Conservation (phyloP, 805 yeast species). For the Monosporozyma aquatica region DNA sequence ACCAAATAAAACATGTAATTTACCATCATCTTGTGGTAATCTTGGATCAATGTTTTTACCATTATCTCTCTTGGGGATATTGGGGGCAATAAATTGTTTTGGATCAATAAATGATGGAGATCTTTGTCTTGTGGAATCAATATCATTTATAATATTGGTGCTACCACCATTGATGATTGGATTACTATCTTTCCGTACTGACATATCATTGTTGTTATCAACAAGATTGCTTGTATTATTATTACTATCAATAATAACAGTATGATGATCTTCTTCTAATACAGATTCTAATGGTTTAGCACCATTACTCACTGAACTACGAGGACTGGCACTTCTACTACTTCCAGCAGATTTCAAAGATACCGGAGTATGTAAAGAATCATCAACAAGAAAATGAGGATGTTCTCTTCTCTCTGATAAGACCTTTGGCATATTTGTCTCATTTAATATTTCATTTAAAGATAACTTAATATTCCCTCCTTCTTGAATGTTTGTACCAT, state of each 20-base stretch:
- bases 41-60: constrained; percentile 51
- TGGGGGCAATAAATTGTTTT: constrained; percentile 12
- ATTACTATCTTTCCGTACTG: background rate
- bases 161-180: background rate
- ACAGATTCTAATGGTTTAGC: constrained; percentile 9
- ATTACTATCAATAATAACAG: background rate
- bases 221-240: background rate
- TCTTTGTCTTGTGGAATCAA: constrained; percentile 2
- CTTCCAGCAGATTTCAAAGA: constrained; percentile 15
- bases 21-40: constrained; percentile 73
- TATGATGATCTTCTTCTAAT: constrained; percentile 5
- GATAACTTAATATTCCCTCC: background rate
- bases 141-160: background rate
- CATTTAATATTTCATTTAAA: background rate
- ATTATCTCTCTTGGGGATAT: constrained; percentile 32
- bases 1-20: constrained; percentile 75
- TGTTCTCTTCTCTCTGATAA: background rate
- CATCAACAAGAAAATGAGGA: constrained; percentile 53
- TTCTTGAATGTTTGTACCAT: no score
- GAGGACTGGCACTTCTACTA: constrained; percentile 19
- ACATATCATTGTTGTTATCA: background rate
- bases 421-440: background rate
- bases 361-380: constrained; percentile 18
- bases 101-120: background rate
- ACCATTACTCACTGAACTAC: constrained; percentile 2